Evolutionary conservation across 192 early-diverging fungal species (phyloP), one percentile per base, ranked within the genome.

Genomic region (Pilaira anomala): DNA sequence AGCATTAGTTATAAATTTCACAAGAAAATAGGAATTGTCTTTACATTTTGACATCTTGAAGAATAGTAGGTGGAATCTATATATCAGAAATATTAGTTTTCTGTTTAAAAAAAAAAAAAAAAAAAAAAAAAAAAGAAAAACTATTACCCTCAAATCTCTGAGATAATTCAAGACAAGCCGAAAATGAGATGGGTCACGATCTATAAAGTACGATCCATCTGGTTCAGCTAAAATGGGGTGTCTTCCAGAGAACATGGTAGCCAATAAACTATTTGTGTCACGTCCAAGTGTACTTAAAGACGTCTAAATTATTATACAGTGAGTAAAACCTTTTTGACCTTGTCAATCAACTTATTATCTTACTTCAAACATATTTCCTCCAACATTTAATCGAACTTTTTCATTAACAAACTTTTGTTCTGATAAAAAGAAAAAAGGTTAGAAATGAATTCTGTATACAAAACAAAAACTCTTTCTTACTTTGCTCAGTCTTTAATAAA

Each of bases 111-210:
- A 22, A 36, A 22, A 12, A 51, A 41, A 1, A 19, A 26, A 39
- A 8, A 8, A 48, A n/a, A n/a, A n/a, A n/a, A 14, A 14, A 30
- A 42, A 22, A 36, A 22, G 3, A 51, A 41, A 1, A 19, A 26
- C 21, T 7, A 8, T 28, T 63, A 64, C 68, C 46, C 68, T 25
- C 21, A 70, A 26, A 41, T 70, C 68, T 26, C 68, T 53, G 12
- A 70, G 40, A 25, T 70, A 70, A 39, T 70, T 70, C 22, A 70
- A 48, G 19, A 70, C 48, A 28, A 70, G 51, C 39, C 68, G 52
- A 58, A 70, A 70, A 42, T 70, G 68, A 3, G 60, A 52, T n/a
- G 62, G 62, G 48, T 70, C 68, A 39, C 68, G 68, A 57, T 70
- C 68, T 26, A 70, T 63, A 41, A 70, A 70, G 40, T 70, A 70